Evolutionary conservation across 352 stramenopile species (phyloP).

Genomic region (Phytophthora pistaciae): DNA sequence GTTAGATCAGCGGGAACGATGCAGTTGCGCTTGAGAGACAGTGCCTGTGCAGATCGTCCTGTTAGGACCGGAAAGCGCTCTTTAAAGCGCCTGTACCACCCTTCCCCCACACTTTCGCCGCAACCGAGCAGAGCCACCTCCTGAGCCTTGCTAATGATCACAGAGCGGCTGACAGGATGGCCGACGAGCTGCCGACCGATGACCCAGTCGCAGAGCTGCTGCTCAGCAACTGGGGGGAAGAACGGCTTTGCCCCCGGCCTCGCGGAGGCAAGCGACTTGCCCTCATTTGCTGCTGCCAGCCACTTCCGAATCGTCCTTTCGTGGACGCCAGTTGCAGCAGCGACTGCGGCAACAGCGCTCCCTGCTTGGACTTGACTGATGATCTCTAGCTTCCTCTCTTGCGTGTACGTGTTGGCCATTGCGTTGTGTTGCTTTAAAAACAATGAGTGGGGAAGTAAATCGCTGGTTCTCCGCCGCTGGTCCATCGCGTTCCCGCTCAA

Average conservation of each 20-base stretch:
- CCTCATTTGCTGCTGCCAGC: neutral
- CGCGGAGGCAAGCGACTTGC: neutral
- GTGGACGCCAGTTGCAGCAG: neutral
- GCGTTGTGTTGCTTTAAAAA: neutral
- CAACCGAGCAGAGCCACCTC: neutral
- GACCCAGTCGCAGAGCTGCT: neutral
- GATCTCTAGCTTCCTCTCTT: neutral
- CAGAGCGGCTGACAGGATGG: neutral
- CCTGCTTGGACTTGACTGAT: neutral
- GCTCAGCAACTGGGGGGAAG: neutral
- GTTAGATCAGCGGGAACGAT: neutral
- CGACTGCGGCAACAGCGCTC: neutral
- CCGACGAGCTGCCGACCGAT: neutral
- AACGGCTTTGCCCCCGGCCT: neutral
- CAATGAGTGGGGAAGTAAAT: neutral
- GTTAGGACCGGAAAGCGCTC: neutral
- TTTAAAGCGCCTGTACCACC: neutral
- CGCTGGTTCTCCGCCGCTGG: neutral
- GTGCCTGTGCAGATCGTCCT: neutral
- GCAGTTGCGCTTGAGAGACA: neutral
- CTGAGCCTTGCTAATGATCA: neutral
- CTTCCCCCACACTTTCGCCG: neutral
- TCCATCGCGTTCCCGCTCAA: neutral
- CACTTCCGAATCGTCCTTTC: neutral
- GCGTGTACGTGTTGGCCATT: neutral